phyloP scores from a whole-genome alignment of 1,284 basidiomycete genomes.

The Chalciporus sp. region DNA sequence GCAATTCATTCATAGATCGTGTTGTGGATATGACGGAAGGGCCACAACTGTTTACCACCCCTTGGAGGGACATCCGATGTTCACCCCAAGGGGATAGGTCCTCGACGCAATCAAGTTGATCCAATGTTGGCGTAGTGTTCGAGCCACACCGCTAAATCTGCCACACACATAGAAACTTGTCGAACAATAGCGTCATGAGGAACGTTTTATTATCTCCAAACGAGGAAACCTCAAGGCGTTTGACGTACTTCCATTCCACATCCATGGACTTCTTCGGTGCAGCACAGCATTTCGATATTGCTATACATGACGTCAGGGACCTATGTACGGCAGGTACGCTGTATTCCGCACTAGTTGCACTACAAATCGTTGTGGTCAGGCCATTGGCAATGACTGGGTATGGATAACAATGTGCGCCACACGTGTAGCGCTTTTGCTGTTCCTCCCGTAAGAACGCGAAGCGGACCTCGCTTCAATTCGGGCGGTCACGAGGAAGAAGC shows the following conservation, averaged over 20 bases:
- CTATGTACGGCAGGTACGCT: background rate
- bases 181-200: background rate
- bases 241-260: conserved; percentile 26
- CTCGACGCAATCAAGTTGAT: background rate
- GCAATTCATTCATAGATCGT: too few relatives aligned
- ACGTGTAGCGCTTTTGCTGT: conserved; percentile 11
- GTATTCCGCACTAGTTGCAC: background rate
- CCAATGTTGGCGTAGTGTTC: background rate
- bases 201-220: conserved; percentile 11
- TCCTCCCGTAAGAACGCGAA: conserved; percentile 19
- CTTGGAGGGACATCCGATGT: background rate
- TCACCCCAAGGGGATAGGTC: background rate
- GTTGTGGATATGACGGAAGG: too few relatives aligned
- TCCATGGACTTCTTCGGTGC: conserved; percentile 10
- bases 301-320: background rate
- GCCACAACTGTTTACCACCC: too few relatives aligned
- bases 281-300: conserved; percentile 8
- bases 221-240: conserved; percentile 33
- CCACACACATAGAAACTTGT: background rate
- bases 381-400: background rate
- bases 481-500: conserved; percentile 7
- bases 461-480: conserved; percentile 32
- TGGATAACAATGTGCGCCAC: conserved; percentile 12
- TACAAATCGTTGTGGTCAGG: background rate
- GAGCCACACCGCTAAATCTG: background rate